Evolutionary conservation across 441 rosid genomes (phyloP).

Genomic region (Gossypium davidsonii): DNA sequence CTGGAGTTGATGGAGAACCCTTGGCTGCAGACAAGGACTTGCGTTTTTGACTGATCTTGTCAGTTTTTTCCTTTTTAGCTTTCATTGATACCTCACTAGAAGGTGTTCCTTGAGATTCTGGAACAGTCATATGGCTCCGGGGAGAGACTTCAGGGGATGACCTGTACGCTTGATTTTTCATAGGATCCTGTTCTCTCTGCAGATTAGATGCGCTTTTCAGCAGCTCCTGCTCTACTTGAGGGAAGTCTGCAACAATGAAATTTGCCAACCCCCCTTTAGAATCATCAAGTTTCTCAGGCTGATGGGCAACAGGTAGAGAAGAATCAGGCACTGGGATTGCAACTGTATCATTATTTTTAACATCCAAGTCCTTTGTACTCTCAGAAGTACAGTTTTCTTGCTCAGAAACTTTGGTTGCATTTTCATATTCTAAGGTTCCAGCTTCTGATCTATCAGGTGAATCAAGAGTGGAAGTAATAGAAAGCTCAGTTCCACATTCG

Average conservation of each 20-base stretch:
- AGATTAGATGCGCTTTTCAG: conserved; percentile 34
- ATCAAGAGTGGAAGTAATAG: conserved; percentile 86
- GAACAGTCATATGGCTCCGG: conserved; percentile 53
- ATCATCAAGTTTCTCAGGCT: conserved; percentile 33
- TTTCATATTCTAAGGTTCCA: conserved; percentile 39
- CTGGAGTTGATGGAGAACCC: conserved; percentile 53
- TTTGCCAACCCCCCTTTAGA: conserved; percentile 27
- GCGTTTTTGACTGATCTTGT: conserved; percentile 50
- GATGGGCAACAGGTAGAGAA: conserved; percentile 24
- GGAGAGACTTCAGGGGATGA: conserved; percentile 59
- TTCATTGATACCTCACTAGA: conserved; percentile 65
- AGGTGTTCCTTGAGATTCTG: conserved; percentile 84
- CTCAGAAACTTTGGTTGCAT: conserved; percentile 36
- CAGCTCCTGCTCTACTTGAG: conserved; percentile 28
- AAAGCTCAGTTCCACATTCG: conserved; percentile 91
- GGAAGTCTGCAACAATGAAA: conserved; percentile 26
- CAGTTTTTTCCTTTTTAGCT: conserved; percentile 39
- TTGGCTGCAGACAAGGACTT: conserved; percentile 50
- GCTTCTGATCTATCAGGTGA: conserved; percentile 65
- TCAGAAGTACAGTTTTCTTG: conserved; percentile 25
- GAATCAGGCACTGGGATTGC: conserved; percentile 21
- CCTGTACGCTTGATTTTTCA: conserved; percentile 34
- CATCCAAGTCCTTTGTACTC: conserved; percentile 23
- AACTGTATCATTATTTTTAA: conserved; percentile 31
- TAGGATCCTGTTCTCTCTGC: conserved; percentile 29